These are phyloP conservation scores for Trichophyton benhamiae DNA, from an alignment of 2,329 filamentous ascomycete species.

Conservation along the genomic window DNA sequence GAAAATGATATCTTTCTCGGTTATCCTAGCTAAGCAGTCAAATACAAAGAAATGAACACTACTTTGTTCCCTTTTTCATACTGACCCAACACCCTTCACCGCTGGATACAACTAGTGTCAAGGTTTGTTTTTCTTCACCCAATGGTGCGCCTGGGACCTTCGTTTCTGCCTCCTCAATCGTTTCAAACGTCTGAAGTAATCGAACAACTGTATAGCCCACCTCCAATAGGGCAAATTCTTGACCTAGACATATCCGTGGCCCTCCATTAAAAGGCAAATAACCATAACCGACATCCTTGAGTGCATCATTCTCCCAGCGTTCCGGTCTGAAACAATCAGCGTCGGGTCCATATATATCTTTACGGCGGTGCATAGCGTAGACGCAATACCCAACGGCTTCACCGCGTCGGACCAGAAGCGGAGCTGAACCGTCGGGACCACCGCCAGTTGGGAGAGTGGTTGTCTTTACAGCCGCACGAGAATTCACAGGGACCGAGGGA, in stretches of 20 bases:
- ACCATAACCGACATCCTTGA: constrained; percentile 28
- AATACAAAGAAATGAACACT: no score
- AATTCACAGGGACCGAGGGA: constrained; percentile 37
- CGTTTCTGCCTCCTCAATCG: constrained; percentile 9
- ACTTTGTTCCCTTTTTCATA: background rate
- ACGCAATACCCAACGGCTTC: constrained; percentile 55
- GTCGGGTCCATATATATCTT: constrained; percentile 44
- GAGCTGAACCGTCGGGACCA: constrained; percentile 47
- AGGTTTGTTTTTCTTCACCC: constrained; percentile 16
- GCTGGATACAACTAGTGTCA: constrained; percentile 18
- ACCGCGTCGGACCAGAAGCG: constrained; percentile 55
- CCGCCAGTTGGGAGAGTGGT: constrained; percentile 42
- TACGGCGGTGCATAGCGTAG: constrained; percentile 59
- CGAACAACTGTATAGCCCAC: constrained; percentile 33
- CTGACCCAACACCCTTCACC: constrained; percentile 17
- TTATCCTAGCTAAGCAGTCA: no score
- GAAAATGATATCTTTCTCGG: no score
- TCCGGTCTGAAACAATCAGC: constrained; percentile 38
- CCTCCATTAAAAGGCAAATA: constrained; percentile 44
- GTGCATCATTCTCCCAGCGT: constrained; percentile 47
- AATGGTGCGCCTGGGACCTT: constrained; percentile 13
- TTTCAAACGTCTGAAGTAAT: constrained; percentile 9
- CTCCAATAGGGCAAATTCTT: constrained; percentile 48
- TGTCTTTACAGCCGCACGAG: constrained; percentile 28
- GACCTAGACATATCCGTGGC: constrained; percentile 42